phyloP scores from a whole-genome alignment of 2,329 filamentous ascomycete genomes.

The Immersiporthe knoxdaviesiana region DNA sequence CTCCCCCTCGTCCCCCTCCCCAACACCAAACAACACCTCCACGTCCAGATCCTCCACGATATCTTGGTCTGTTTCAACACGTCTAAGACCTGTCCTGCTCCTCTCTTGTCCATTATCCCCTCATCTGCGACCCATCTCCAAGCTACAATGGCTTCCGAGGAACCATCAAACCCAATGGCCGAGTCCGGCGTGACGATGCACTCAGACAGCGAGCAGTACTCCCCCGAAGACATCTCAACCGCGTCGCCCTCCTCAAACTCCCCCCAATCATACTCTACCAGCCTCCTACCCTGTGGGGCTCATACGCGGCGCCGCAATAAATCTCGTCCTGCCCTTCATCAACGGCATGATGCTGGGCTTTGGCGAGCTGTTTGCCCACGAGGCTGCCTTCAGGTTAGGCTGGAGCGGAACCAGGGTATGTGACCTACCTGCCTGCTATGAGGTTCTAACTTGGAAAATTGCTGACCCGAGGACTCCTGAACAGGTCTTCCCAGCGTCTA shows the following conservation, averaged over 20 bases:
- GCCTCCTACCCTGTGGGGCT: constrained; percentile 85
- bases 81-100: background rate
- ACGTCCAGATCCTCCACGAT: background rate
- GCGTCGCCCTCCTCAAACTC: constrained; percentile 66
- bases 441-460: too few relatives aligned
- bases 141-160: constrained; percentile 56
- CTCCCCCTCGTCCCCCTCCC: too few relatives aligned
- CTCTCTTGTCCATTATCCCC: background rate
- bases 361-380: constrained; percentile 94
- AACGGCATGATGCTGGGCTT: constrained; percentile 99
- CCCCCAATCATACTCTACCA: constrained; percentile 80
- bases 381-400: constrained; percentile 88
- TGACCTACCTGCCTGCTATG: background rate
- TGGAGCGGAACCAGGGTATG: constrained; percentile 93
- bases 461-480: background rate
- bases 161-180: constrained; percentile 59
- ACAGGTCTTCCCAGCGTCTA: constrained; percentile 60
- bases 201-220: constrained; percentile 85
- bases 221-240: constrained; percentile 63
- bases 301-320: constrained; percentile 88
- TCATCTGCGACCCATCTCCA: constrained; percentile 14
- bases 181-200: constrained; percentile 77
- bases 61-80: background rate
- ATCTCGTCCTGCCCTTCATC: constrained; percentile 91
- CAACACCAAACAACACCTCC: background rate